Base-by-base conservation (phyloP, 2,329 filamentous ascomycete genomes). In the Cadophora sp. region DNA sequence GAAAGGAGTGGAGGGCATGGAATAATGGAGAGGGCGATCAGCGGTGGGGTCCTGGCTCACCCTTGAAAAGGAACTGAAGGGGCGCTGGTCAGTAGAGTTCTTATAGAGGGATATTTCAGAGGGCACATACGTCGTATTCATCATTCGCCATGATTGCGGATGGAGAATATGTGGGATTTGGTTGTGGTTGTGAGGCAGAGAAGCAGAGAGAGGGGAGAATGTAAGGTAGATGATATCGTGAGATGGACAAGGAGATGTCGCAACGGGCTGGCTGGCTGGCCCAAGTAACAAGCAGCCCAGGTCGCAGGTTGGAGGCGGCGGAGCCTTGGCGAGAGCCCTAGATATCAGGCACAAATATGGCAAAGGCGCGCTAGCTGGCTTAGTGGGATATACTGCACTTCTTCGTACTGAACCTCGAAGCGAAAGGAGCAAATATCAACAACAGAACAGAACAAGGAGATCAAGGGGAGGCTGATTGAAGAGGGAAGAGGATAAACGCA, bases 61-160 rank as follows among this genome's bases (percentile, higher is more conserved):
- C 94, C 92, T 99, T 98, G 89, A 99, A 99, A 80, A 98, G 93
- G 81, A 98, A 98, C 94, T 97, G 74, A 24, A 72, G 70, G 71
- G 76, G 70, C 66, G 60, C 36, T 67, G 71, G 73, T 81, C 72
- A 81, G 78, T 75, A 77, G 72, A 65, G 62, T 70, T 74, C 75
- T 69, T 76, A 73, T 69, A 76, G 70, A 72, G 70, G 68, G 66
- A 64, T 66, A 33, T 68, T 66, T 1, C 5, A 62, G 69, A 36
- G 59, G 55, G 66, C 60, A 83, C 94, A 87, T 85, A 98, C 95
- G 91, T 99, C 96, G 85, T 99, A 99, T 87, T 99, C 96, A 88
- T 99, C 96, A 90, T 98, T 99, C 79, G 95, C 96, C 96, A 98
- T 99, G 82, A 77, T 86, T 84, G 81, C 78, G 78, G 60, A 74